These are phyloP conservation scores for Cordyceps tenuipes DNA, from an alignment of 2,329 filamentous ascomycete genomes.

Conservation along the genomic window DNA sequence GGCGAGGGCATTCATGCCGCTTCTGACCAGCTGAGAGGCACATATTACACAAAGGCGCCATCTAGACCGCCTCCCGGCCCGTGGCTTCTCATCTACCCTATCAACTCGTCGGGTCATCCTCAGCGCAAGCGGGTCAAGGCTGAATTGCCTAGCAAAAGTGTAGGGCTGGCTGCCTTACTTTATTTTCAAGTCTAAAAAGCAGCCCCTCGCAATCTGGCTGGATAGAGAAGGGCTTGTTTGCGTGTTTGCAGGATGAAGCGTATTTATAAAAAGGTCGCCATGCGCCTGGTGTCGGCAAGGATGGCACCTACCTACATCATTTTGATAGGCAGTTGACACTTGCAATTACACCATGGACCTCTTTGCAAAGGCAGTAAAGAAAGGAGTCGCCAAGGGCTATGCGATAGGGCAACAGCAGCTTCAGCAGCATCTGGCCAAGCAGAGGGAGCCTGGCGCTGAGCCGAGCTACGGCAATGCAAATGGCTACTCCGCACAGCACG, in stretches of 20 bases:
- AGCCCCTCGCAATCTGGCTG: neutral
- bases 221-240: neutral
- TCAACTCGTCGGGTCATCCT: neutral
- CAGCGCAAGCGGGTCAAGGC: constrained; percentile 4
- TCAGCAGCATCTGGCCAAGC: constrained; percentile 14
- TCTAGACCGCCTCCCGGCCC: neutral
- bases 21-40: constrained; percentile 6
- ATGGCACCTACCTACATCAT: too few relatives aligned
- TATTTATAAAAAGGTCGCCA: neutral
- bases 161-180: neutral
- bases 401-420: constrained; percentile 15
- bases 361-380: constrained; percentile 14
- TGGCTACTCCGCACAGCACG: neutral
- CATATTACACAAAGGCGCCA: neutral
- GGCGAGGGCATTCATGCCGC: too few relatives aligned
- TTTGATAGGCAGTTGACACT: neutral
- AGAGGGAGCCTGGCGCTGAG: neutral
- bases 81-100: neutral
- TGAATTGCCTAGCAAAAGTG: neutral
- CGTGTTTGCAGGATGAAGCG: neutral
- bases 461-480: neutral
- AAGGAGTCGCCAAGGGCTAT: constrained; percentile 13
- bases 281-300: neutral
- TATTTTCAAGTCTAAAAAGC: constrained; percentile 1
- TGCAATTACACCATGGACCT: constrained; percentile 10